Base-by-base conservation (phyloP, 306 rosid species). In the Psophocarpus tetragonolobus region DNA sequence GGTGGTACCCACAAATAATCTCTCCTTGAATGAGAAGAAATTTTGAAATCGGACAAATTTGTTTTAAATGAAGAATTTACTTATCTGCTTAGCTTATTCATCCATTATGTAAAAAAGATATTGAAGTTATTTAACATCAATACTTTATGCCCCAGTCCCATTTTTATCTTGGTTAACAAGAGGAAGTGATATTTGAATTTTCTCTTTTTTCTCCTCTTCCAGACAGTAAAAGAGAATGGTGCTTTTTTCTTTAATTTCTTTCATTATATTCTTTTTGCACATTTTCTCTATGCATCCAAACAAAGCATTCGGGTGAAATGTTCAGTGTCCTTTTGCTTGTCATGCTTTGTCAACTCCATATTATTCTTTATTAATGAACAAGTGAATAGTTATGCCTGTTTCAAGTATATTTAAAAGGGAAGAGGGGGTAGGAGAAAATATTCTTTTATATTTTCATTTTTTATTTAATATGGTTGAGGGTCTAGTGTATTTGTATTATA, bases 401-500 rank as follows among this genome's bases (percentile, higher is more conserved):
- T 57, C 50, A 50, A 33, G 26, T 42, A 38, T 23, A 39, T 71
- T 9, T 41, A 17, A 61, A 39, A 41, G n/a, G 27, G 2, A 14
- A 4, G 17, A 0, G 32, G 45, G 73, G 30, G 39, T 2, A 24
- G 17, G 47, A 2, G 47, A 2, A 2, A 60, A 66, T 68, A 14
- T 57, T 80, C 18, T 83, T 64, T 51, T 11, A 21, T 63, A 20
- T 82, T 45, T 53, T 45, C 11, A 23, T 32, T 77, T 45, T 53
- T 35, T 11, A 27, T 8, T 70, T 48, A n/a, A n/a, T 71, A 20
- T 72, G 29, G 24, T 44, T 61, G 47, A 11, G 71, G 73, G 30
- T 77, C 36, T 32, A 15, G 42, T 82, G 71, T 44, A 23, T 63
- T 60, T 80, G 30, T 33, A 64, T 18, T 76, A 11, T 41, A 58